phyloP scores from a whole-genome alignment of 23 red algal genomes.

The Porphyridium purpureum region DNA sequence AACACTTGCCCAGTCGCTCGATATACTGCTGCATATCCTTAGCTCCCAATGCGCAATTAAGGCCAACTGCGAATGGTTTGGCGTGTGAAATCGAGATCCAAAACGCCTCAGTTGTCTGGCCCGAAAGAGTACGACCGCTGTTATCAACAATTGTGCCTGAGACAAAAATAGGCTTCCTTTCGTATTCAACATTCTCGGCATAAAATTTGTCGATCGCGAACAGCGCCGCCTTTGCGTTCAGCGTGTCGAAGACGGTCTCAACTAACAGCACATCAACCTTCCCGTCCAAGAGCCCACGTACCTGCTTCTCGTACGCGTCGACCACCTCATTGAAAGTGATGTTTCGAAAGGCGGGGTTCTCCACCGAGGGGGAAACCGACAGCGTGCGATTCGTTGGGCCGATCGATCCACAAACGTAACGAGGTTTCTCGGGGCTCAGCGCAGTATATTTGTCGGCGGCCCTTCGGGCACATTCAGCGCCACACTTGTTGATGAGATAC shows the following conservation, averaged over 20 bases:
- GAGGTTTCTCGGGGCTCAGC: not conserved
- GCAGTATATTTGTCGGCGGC: constrained; percentile 25
- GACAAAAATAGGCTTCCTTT: constrained; percentile 30
- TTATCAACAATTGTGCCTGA: constrained; percentile 69
- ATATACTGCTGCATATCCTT: constrained; percentile 67
- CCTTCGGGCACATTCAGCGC: constrained; percentile 16
- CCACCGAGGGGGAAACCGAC: constrained; percentile 52
- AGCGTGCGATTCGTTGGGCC: constrained; percentile 69
- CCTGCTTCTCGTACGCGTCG: constrained; percentile 35
- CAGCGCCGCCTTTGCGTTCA: constrained; percentile 67
- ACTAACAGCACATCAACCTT: constrained; percentile 53
- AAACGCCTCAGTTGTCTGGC: constrained; percentile 76
- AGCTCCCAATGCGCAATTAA: constrained; percentile 68
- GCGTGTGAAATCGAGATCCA: constrained; percentile 50
- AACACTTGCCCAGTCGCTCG: constrained; percentile 34
- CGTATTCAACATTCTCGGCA: constrained; percentile 9
- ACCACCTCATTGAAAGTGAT: constrained; percentile 54
- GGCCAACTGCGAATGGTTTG: constrained; percentile 38
- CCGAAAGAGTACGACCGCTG: constrained; percentile 53
- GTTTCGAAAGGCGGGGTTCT: constrained; percentile 56
- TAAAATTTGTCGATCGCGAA: constrained; percentile 62
- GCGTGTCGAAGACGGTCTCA: constrained; percentile 74
- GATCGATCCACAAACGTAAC: constrained; percentile 53
- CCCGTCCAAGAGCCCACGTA: constrained; percentile 30
- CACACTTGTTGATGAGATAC: constrained; percentile 51